phyloP scores from a whole-genome alignment of 2,329 filamentous ascomycete genomes.

The Pseudomassariella vexata region DNA sequence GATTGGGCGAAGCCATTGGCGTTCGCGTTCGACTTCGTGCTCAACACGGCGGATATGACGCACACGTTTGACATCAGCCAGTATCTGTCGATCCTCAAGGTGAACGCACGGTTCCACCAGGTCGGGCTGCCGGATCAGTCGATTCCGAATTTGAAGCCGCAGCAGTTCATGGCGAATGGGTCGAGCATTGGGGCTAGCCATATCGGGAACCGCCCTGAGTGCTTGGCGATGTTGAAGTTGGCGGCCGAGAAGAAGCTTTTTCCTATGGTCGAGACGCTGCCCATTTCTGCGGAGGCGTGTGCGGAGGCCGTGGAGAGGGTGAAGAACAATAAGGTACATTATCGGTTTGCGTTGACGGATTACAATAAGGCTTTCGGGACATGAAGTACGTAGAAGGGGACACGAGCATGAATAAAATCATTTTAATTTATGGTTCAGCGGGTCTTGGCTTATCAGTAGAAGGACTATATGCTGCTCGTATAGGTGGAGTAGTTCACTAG shows the following conservation, averaged over 20 bases:
- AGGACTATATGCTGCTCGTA: no score
- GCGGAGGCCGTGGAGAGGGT: slow-evolving; percentile 65
- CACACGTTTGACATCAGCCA: slow-evolving; percentile 47
- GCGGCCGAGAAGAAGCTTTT: slow-evolving; percentile 48
- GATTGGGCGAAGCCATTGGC: slow-evolving; percentile 52
- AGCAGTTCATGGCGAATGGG: slow-evolving; percentile 33
- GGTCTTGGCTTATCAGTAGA: no score
- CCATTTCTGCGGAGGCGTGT: slow-evolving; percentile 61
- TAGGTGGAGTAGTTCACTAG: no score
- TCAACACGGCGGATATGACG: slow-evolving; percentile 44
- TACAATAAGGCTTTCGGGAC: slow-evolving; percentile 65
- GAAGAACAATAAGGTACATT: slow-evolving; percentile 65
- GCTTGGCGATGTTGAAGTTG: slow-evolving; percentile 52
- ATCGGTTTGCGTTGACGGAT: slow-evolving; percentile 64
- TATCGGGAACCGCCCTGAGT: slow-evolving; percentile 55
- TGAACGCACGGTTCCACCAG: slow-evolving; percentile 51
- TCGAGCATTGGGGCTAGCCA: slow-evolving; percentile 42
- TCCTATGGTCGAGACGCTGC: slow-evolving; percentile 49
- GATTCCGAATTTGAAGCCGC: slow-evolving; percentile 34
- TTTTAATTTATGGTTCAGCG: no score
- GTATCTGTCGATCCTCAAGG: slow-evolving; percentile 45
- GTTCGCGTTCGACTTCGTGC: slow-evolving; percentile 44
- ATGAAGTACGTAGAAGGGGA: no score
- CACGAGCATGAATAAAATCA: no score
- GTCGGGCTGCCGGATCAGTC: slow-evolving; percentile 50